Evolutionary conservation across 129 eudicot genomes (phyloP), one percentile per base, ranked within the genome.

Genomic region (Chrysanthemum makinoi): DNA sequence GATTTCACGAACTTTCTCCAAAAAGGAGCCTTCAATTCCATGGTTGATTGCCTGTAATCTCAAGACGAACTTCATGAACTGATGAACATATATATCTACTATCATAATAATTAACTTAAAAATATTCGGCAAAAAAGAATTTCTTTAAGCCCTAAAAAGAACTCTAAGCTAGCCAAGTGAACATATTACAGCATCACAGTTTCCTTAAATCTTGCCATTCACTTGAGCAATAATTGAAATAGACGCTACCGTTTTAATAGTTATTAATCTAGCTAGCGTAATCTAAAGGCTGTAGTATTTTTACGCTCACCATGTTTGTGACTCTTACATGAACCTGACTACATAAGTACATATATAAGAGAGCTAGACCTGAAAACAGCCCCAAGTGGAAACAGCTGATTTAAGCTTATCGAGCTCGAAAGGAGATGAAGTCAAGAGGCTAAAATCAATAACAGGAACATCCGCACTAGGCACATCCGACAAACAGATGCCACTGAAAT

Each of bases 11-110:
- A 89, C 82, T 50, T 84, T 57, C 20, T 83, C 88, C 35, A 88
- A 18, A 39, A 82, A 62, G 3, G 84, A 69, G 52, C 51, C 60
- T 65, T 75, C 79, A 4, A 85, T 85, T 13, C 90, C 95, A 80
- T 85, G 88, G 69, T 80, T 82, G 16, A 88, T 65, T 35, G 80
- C 88, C 90, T 88, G 79, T 35, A 62, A 54, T 20, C 51, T 60
- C 44, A 54, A 49, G 30, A 48, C 53, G 10, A 39, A 26, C 63
- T 33, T 70, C 66, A 62, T 53, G 50, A 64, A 35, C 12, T 70
- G 59, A 62, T 53, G 50, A 64, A 35, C 12, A 51, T 5, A 54
- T 35, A 22, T 17, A 52, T 39, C 66, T 20, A 72, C 52, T 24
- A 62, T 3, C 6, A 61, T 7, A 18, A 51, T 47, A 11, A 44